Evolutionary conservation across 208 protist species (phyloP).

Genomic region (Crithidia brevicula): DNA sequence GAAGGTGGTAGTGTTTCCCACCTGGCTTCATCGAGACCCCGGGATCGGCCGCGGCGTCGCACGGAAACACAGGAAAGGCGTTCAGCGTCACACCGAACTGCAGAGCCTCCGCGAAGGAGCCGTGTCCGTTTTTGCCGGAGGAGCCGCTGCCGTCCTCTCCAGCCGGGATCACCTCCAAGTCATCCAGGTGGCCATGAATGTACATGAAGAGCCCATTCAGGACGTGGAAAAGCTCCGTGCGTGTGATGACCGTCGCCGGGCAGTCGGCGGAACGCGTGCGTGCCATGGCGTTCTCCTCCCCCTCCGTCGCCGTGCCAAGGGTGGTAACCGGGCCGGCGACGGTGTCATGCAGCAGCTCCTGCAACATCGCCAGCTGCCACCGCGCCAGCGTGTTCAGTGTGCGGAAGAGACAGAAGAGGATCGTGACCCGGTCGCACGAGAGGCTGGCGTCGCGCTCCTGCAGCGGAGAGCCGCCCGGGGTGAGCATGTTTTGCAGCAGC

Average conservation of each 20-base stretch:
- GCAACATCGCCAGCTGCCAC: constrained; percentile 69
- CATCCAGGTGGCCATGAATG: constrained; percentile 54
- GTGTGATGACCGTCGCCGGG: constrained; percentile 46
- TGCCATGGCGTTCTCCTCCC: constrained; percentile 14
- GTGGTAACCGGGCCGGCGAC: constrained; percentile 11
- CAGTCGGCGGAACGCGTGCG: constrained; percentile 4
- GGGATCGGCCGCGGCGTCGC: background rate
- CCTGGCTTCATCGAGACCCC: constrained; percentile 29
- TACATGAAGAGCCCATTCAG: constrained; percentile 75
- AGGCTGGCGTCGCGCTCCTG: constrained; percentile 30
- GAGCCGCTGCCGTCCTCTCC: constrained; percentile 21
- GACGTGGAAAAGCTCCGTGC: constrained; percentile 80
- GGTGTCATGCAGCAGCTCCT: constrained; percentile 68
- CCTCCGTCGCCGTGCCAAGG: constrained; percentile 15
- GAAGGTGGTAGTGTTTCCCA: constrained; percentile 49
- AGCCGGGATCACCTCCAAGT: constrained; percentile 59
- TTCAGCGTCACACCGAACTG: constrained; percentile 74
- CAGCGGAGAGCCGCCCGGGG: constrained; percentile 40
- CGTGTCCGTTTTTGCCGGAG: background rate
- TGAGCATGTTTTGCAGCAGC: constrained; percentile 81
- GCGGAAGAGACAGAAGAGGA: constrained; percentile 76
- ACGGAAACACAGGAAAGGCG: constrained; percentile 44
- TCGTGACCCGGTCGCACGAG: constrained; percentile 41
- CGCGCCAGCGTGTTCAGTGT: constrained; percentile 78
- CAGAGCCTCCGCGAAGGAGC: constrained; percentile 74